Conservation (phyloP, 1,284 basidiomycete genomes). For the Singerocomus inundabilis region DNA sequence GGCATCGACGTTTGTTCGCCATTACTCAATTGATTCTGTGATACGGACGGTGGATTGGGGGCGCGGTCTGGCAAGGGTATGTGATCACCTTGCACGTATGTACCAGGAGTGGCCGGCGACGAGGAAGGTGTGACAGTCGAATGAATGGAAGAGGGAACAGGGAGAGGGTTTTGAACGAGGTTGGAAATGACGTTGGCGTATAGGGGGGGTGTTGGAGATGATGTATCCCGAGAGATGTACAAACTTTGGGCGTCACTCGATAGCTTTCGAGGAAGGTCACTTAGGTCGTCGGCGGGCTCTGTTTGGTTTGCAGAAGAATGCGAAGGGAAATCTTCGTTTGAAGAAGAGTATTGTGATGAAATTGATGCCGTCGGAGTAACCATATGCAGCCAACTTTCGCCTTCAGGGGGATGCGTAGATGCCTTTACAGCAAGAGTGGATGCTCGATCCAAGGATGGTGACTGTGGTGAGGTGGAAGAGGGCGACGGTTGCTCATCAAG, state of each 20-base stretch:
- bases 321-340: constrained; percentile 10
- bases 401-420: constrained; percentile 22
- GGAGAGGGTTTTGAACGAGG: constrained; percentile 14
- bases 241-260: constrained; percentile 7
- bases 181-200: constrained; percentile 29
- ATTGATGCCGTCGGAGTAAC: constrained; percentile 31
- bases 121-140: constrained; percentile 10
- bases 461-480: constrained; percentile 4
- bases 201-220: constrained; percentile 21
- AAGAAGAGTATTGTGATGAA: constrained; percentile 18
- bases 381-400: constrained; percentile 36
- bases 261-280: constrained; percentile 5
- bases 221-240: constrained; percentile 5
- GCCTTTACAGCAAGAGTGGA: constrained; percentile 14
- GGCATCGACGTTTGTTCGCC: constrained; percentile 17
- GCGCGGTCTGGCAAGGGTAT: constrained; percentile 12
- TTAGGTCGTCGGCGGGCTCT: constrained; percentile 5
- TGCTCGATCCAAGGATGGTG: constrained; percentile 17
- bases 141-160: constrained; percentile 10
- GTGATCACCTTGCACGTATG: constrained; percentile 14
- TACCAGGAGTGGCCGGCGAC: constrained; percentile 6
- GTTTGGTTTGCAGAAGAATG: background rate
- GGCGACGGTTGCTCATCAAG: constrained; percentile 15
- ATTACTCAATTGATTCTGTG: constrained; percentile 17
- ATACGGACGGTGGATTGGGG: constrained; percentile 17